A percentile compares a stretch with the other conserved stretches of the same genome.
Conservation (phyloP, 768 basidiomycete species). For the Termitomyces sp. region DNA sequence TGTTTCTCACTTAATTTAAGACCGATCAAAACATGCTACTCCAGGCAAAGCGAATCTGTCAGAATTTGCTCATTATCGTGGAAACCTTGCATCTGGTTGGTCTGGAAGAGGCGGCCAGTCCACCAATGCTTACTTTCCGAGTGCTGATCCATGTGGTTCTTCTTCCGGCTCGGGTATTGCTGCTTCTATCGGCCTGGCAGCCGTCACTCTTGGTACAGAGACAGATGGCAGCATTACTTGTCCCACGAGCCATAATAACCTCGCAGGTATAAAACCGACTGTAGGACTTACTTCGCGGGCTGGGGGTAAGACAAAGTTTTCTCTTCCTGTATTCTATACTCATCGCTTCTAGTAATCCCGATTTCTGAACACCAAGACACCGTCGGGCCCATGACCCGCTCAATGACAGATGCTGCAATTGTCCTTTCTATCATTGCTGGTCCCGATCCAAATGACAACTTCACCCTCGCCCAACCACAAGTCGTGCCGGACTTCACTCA, state of each 20-base stretch:
- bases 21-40: not conserved
- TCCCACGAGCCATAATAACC: conserved; percentile 46
- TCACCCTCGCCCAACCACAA: conserved; percentile 45
- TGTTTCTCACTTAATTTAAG: not conserved
- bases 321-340: not conserved
- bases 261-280: conserved; percentile 57
- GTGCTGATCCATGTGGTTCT: conserved; percentile 50
- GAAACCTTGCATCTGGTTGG: conserved; percentile 34
- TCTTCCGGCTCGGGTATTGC: conserved; percentile 56
- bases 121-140: conserved; percentile 43
- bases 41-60: conserved; percentile 52
- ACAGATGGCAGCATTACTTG: conserved; percentile 52
- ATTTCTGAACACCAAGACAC: conserved; percentile 54
- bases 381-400: conserved; percentile 51
- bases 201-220: conserved; percentile 43
- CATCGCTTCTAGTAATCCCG: conserved; percentile 38
- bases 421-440: conserved; percentile 54
- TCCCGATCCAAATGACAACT: conserved; percentile 47
- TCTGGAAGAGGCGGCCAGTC: conserved; percentile 52
- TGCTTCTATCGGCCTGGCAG: conserved; percentile 44
- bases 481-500: conserved; percentile 49
- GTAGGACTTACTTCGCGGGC: conserved; percentile 54
- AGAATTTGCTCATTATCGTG: conserved; percentile 26
- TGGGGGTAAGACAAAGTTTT: conserved; percentile 33
- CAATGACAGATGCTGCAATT: conserved; percentile 47